Conservation (phyloP, 2,329 filamentous ascomycete genomes). For the Fusarium annulatum region DNA sequence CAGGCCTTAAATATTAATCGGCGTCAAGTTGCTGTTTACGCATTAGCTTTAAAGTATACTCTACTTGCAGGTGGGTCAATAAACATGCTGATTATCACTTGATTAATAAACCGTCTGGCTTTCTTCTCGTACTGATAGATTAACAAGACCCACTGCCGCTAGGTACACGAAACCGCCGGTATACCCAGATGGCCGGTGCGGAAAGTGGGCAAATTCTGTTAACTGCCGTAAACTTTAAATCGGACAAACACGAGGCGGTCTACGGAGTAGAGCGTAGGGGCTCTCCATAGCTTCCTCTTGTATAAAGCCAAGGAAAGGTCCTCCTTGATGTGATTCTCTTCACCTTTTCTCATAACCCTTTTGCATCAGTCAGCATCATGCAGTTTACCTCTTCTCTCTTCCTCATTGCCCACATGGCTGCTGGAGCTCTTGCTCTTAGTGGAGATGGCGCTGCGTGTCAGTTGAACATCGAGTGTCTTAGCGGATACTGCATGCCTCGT, state of each 20-base stretch:
- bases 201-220: not conserved
- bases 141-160: not conserved
- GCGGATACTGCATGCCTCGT: not conserved
- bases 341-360: not conserved
- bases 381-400: not conserved
- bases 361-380: not conserved
- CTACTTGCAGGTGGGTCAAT: not conserved
- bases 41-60: not conserved
- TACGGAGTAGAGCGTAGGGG: not conserved
- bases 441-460: not conserved
- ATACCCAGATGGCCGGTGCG: not conserved
- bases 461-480: not conserved
- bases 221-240: not conserved
- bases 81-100: not conserved
- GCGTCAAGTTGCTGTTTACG: not conserved
- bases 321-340: fast-evolving
- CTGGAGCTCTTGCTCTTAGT: not conserved
- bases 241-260: not conserved
- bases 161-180: not conserved
- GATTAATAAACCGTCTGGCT: not conserved
- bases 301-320: not conserved
- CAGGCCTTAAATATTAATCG: not conserved
- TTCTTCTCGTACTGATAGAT: not conserved
- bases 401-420: not conserved
- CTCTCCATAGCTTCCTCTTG: not conserved